These are phyloP conservation scores for Neurospora sp. DNA, from an alignment of 495 filamentous ascomycete genomes.

Conservation along the genomic window DNA sequence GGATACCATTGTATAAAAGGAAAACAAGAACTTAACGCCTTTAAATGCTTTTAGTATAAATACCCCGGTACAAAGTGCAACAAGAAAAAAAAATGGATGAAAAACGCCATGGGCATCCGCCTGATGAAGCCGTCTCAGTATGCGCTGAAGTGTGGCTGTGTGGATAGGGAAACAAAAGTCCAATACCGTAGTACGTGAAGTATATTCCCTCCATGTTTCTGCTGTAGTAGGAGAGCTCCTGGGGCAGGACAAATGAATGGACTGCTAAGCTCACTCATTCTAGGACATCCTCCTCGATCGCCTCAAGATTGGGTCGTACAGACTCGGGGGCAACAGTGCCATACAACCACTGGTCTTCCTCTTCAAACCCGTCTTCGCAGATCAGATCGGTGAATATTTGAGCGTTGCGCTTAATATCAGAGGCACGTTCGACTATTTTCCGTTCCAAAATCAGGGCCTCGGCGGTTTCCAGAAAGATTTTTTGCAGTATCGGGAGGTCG, in stretches of 20 bases:
- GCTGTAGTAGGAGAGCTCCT: not conserved
- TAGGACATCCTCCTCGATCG: constrained; percentile 36
- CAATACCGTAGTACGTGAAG: not conserved
- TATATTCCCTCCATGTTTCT: not conserved
- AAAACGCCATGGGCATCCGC: not conserved
- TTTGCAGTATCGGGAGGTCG: constrained; percentile 38
- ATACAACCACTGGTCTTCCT: constrained; percentile 44
- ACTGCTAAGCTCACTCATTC: constrained; percentile 13
- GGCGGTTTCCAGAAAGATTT: constrained; percentile 43
- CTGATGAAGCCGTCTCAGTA: not conserved
- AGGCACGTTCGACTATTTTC: constrained; percentile 39
- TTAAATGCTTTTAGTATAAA: not conserved
- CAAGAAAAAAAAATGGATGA: not conserved
- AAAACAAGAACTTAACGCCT: not conserved
- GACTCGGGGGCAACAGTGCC: constrained; percentile 32
- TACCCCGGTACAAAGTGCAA: not conserved
- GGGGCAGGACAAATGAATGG: not conserved
- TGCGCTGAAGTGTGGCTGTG: not conserved
- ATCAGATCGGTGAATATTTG: constrained; percentile 44
- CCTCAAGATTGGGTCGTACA: constrained; percentile 34
- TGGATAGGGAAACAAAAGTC: not conserved
- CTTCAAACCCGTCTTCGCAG: constrained; percentile 38
- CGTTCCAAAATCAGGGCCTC: constrained; percentile 44
- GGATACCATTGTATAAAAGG: not conserved
- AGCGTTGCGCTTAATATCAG: constrained; percentile 42